Base-by-base conservation (phyloP, 192 early-diverging fungal species). In the Podila horticola region DNA sequence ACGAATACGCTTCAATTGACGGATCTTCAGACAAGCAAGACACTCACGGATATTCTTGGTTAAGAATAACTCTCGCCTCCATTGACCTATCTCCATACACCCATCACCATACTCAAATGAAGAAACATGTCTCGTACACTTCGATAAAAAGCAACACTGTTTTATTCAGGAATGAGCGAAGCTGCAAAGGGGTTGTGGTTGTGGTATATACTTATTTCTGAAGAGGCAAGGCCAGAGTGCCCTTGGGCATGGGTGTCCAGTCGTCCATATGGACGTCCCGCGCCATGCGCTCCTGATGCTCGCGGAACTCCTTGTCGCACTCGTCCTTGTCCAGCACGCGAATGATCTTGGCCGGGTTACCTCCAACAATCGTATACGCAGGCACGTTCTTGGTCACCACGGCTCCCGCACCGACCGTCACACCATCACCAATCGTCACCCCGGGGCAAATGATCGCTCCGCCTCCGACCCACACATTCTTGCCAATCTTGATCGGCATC, bases 361-460 rank as follows among this genome's bases (percentile, higher is more conserved):
- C 97, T 0, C 84, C 93, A 26, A 96, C 96, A 19, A 97, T 87
- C 1, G 90, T 87, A 59, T 94, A 88, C 8, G 90, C 71, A 8
- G 91, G 91, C 0, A 98, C 93, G 62, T 96, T 91, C 79, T 95
- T 96, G 20, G 95, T 97, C 22, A 98, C 96, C 7, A 98, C 92
- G 28, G 91, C 83, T 3, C 96, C 96, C 10, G 95, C 97, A 10
- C 90, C 94, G 57, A 94, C 50, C 0, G 90, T 92, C 11, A 71
- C 84, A 29, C 94, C 91, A 65, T 95, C 83, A 5, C 97, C 97
- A 69, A 98, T 93, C 0, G 93, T 97, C 8, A 98, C 90, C 41
- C 97, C 97, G 13, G 94, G 92, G 77, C 92, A 84, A 49, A 98
- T 91, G 9, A 93, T 89, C 0, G 88, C 90, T 26, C 88, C 86